Conservation (phyloP, 1,284 basidiomycete species). For the Mycena sp. region DNA sequence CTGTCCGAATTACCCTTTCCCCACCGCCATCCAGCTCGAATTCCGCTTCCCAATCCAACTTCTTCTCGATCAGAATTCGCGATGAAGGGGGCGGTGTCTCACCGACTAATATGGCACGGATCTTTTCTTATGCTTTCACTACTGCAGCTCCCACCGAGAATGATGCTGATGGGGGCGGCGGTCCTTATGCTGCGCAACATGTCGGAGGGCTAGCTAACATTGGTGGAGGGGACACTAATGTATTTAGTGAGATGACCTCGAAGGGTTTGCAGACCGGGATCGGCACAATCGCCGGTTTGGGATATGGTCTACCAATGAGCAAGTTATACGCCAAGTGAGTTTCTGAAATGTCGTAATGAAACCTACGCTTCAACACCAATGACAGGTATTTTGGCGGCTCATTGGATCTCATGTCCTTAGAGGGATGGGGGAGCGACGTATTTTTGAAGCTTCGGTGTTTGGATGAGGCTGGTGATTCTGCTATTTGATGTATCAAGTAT, state of each 20-base stretch:
- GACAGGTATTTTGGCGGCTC: conserved; percentile 81
- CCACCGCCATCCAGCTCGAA: conserved; percentile 50
- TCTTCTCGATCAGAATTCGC: conserved; percentile 81
- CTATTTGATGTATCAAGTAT: conserved; percentile 42
- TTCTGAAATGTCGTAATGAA: background rate
- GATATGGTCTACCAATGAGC: conserved; percentile 87
- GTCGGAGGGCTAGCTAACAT: conserved; percentile 75
- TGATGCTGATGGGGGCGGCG: conserved; percentile 61
- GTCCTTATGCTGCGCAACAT: conserved; percentile 79
- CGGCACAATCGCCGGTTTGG: conserved; percentile 84
- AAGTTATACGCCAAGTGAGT: conserved; percentile 76
- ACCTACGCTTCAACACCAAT: background rate
- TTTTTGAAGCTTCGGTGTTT: conserved; percentile 79
- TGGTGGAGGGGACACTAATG: conserved; percentile 58
- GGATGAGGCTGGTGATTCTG: conserved; percentile 70
- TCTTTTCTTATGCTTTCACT: conserved; percentile 93
- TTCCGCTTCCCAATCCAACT: conserved; percentile 50
- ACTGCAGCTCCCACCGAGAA: conserved; percentile 65
- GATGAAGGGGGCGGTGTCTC: conserved; percentile 90
- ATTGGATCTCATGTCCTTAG: conserved; percentile 78
- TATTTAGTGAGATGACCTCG: conserved; percentile 80
- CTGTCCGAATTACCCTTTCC: conserved; percentile 79
- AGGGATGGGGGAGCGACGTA: conserved; percentile 87
- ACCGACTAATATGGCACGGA: conserved; percentile 75
- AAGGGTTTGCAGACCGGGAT: conserved; percentile 77